Percentiles rank a stretch among this genome's conserved stretches.
Evolutionary conservation across 164 flowering plant species (phyloP).

Genomic region (Dillenia suffruticosa): DNA sequence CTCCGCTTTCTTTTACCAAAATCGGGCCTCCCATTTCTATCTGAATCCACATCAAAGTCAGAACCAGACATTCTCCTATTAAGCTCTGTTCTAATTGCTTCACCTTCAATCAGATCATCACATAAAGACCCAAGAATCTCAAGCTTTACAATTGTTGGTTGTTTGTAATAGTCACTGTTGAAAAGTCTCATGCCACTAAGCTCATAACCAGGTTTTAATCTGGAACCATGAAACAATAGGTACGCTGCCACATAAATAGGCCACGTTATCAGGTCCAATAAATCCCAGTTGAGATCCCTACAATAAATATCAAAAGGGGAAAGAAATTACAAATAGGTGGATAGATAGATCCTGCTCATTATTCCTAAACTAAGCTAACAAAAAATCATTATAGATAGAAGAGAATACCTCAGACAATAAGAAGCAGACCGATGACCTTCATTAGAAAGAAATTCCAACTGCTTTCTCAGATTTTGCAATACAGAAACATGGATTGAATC

Average conservation of each 20-base stretch:
- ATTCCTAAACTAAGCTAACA: not conserved
- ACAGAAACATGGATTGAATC: conserved; percentile 77
- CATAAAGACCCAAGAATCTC: conserved; percentile 74
- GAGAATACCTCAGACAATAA: conserved; percentile 69
- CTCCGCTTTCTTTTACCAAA: conserved; percentile 43
- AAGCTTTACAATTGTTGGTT: conserved; percentile 53
- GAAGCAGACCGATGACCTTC: conserved; percentile 72
- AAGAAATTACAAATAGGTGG: too few species aligned
- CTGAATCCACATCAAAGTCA: conserved; percentile 43
- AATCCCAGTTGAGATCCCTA: conserved; percentile 87
- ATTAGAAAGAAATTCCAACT: conserved; percentile 62
- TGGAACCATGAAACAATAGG: conserved; percentile 50
- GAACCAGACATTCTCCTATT: conserved; percentile 46
- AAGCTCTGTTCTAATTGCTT: conserved; percentile 68
- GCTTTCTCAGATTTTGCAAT: conserved; percentile 64
- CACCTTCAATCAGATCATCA: conserved; percentile 78
- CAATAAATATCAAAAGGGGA: conserved; percentile 3
- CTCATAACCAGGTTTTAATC: conserved; percentile 43
- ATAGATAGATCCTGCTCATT: too few species aligned
- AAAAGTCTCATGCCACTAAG: conserved; percentile 44
- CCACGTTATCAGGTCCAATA: conserved; percentile 84
- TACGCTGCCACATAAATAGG: conserved; percentile 81
- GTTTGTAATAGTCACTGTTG: conserved; percentile 58
- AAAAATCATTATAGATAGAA: not conserved
- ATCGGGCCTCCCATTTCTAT: conserved; percentile 30